Conservation (phyloP, 495 filamentous ascomycete genomes). For the Lasiosphaeria hispida region DNA sequence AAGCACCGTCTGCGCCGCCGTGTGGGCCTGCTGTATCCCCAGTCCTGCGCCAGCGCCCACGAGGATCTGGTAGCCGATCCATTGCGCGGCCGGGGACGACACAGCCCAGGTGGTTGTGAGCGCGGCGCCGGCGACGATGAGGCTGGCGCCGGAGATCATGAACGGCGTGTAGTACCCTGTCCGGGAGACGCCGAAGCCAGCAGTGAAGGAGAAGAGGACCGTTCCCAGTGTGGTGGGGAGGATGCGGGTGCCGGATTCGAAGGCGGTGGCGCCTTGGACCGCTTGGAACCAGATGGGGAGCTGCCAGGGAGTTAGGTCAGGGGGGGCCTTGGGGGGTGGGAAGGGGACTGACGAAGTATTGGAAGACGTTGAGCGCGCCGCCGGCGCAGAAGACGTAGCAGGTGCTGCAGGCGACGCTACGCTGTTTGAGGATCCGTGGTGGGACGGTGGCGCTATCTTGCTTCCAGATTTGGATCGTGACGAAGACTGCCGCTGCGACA, state of each 20-base stretch:
- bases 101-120: slow-evolving; percentile 58
- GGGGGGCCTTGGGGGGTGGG: too few species aligned
- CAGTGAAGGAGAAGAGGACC: slow-evolving; percentile 52
- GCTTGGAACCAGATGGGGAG: slow-evolving; percentile 64
- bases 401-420: slow-evolving; percentile 53
- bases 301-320: too few species aligned
- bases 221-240: slow-evolving; percentile 60
- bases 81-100: slow-evolving; percentile 45
- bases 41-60: slow-evolving; percentile 54
- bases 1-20: slow-evolving; percentile 52
- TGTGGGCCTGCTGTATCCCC: slow-evolving; percentile 52
- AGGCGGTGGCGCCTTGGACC: slow-evolving; percentile 58
- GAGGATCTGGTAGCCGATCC: slow-evolving; percentile 63
- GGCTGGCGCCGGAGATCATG: slow-evolving; percentile 47
- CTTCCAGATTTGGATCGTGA: slow-evolving; percentile 15
- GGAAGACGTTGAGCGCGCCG: slow-evolving; percentile 20
- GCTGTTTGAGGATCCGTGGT: slow-evolving; percentile 57
- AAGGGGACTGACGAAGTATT: too few species aligned
- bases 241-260: slow-evolving; percentile 62
- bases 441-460: slow-evolving; percentile 48
- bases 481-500: slow-evolving; percentile 44
- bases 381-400: slow-evolving; percentile 51
- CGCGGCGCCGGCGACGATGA: slow-evolving; percentile 59
- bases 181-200: slow-evolving; percentile 29
- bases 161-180: slow-evolving; percentile 44